phyloP scores from a whole-genome alignment of 768 basidiomycete genomes.

The Pleurotus tuber-regium region DNA sequence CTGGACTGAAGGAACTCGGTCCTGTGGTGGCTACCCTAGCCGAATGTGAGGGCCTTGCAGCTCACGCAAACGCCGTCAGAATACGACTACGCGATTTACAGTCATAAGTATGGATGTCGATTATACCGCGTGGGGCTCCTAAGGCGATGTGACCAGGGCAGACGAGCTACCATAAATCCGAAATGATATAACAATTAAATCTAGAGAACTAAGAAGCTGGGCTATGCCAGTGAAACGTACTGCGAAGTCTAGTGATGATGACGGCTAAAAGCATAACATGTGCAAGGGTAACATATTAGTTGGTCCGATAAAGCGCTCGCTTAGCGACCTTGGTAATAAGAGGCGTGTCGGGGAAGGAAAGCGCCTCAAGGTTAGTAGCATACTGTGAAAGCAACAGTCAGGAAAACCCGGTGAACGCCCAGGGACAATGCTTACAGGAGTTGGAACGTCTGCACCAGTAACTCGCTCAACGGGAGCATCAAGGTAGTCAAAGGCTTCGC shows the following conservation, averaged over 20 bases:
- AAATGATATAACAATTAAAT: neutral
- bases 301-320: constrained; percentile 87
- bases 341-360: constrained; percentile 92
- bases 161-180: no score
- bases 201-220: neutral
- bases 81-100: constrained; percentile 54
- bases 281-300: constrained; percentile 42
- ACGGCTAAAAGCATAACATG: constrained; percentile 5
- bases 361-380: constrained; percentile 81
- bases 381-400: constrained; percentile 51
- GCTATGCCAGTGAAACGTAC: neutral
- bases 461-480: constrained; percentile 98
- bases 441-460: constrained; percentile 97
- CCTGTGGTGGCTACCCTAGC: constrained; percentile 88
- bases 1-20: constrained; percentile 75
- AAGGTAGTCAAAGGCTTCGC: constrained; percentile 96
- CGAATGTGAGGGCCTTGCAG: constrained; percentile 92
- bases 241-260: constrained; percentile 8
- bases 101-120: no score
- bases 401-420: neutral
- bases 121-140: no score
- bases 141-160: no score
- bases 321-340: constrained; percentile 93
- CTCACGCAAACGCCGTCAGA: constrained; percentile 95
- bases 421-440: constrained; percentile 63